phyloP scores from a whole-genome alignment of 2,329 filamentous ascomycete species.

The Septoria petroselini region DNA sequence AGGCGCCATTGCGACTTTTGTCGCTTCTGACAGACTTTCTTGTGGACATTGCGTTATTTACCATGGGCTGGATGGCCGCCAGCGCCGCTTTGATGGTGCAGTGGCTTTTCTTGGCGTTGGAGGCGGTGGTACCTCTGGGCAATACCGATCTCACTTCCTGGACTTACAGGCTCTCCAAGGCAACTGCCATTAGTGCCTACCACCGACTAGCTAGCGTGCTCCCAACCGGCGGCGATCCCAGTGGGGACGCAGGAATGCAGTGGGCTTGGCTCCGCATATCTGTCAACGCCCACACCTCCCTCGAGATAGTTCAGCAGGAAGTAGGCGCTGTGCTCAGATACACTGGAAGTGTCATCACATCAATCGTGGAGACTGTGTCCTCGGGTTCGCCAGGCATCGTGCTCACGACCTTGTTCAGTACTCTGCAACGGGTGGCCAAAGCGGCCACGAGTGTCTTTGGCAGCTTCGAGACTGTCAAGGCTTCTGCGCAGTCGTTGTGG shows the following conservation, averaged over 20 bases:
- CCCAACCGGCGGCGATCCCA: slow-evolving; percentile 15
- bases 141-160: slow-evolving; percentile 16
- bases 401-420: slow-evolving; percentile 16
- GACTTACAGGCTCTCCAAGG: slow-evolving; percentile 22
- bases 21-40: slow-evolving; percentile 73
- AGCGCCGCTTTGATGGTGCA: slow-evolving; percentile 16
- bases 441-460: slow-evolving; percentile 19
- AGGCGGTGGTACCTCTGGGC: slow-evolving; percentile 15
- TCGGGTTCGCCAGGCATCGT: slow-evolving; percentile 25
- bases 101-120: slow-evolving; percentile 13
- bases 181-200: slow-evolving; percentile 27
- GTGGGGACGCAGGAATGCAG: slow-evolving; percentile 26
- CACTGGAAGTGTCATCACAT: slow-evolving; percentile 27
- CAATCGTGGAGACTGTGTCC: slow-evolving; percentile 29
- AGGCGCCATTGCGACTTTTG: slow-evolving; percentile 68
- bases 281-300: slow-evolving; percentile 33
- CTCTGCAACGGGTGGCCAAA: slow-evolving; percentile 13
- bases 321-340: slow-evolving; percentile 27
- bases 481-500: slow-evolving; percentile 23
- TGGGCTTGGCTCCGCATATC: slow-evolving; percentile 30
- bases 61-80: slow-evolving; percentile 41
- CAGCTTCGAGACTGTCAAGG: slow-evolving; percentile 17
- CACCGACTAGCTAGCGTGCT: slow-evolving; percentile 27
- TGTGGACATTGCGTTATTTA: slow-evolving; percentile 69
- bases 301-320: slow-evolving; percentile 29